Conservation (phyloP, 179 eudicot species). For the Beta corolliflora region DNA sequence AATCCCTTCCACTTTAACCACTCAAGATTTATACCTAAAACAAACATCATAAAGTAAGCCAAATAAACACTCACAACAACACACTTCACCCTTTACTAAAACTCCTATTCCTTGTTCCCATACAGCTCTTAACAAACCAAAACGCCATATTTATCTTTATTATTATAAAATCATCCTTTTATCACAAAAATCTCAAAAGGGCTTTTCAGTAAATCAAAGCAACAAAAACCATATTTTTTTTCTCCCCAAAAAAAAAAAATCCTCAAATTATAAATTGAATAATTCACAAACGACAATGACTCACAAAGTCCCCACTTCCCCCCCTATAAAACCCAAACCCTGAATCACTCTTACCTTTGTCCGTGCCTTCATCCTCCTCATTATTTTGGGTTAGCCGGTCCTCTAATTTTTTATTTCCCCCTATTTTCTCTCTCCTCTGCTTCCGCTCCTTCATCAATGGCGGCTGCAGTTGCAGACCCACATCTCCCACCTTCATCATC, state of each 20-base stretch:
- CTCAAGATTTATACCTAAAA: no score
- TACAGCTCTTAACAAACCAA: neutral
- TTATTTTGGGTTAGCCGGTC: conserved; percentile 24
- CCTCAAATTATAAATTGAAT: neutral
- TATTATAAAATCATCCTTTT: no score
- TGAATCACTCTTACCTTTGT: conserved; percentile 14
- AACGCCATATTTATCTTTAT: neutral
- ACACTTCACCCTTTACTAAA: no score
- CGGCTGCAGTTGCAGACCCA: conserved; percentile 30
- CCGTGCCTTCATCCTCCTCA: conserved; percentile 26
- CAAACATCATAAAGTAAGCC: no score
- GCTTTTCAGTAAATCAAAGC: neutral
- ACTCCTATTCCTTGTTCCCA: no score
- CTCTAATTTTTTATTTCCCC: neutral
- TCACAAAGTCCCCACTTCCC: neutral
- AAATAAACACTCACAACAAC: no score
- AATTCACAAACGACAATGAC: neutral
- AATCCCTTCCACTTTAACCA: no score
- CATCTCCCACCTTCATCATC: conserved; percentile 2
- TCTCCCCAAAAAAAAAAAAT: neutral
- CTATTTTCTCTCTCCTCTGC: neutral
- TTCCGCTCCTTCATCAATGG: conserved; percentile 22
- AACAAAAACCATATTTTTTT: neutral
- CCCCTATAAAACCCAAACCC: conserved; percentile 21
- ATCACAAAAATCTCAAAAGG: neutral